Evolutionary conservation across 805 yeast genomes (phyloP), one percentile per base, ranked within the genome.

Genomic region (Candida chauliodis): DNA sequence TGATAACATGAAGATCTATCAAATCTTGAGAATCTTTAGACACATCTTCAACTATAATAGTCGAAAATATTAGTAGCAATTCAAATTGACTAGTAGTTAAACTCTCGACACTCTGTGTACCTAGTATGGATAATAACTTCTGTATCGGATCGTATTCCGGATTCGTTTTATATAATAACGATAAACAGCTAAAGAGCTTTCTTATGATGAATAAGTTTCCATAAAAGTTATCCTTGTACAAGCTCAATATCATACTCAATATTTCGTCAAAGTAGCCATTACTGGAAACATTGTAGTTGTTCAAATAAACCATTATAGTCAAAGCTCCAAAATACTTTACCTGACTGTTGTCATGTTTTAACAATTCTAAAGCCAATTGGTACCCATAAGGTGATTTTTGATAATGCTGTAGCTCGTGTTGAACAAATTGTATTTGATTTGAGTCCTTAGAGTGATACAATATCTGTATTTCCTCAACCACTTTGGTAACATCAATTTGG

Each of bases 301-400:
- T 77, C 30, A 83, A 57, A 45, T 72, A 66, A 4, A 87, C 93
- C 0, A 87, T 74, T 42, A 77, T 79, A 0, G 95, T 87, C 41
- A 84, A 69, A 0, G 95, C 95, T 0, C 95, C 96, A 51, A 87
- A 81, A 55, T 82, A 87, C 51, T 79, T 77, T 44, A 80, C 75
- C 41, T 74, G 75, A 30, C 62, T 47, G 1, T 75, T 68, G 3
- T 53, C 51, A 2, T 54, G 51, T 44, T 33, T 43, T 42, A 87
- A 60, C 15, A 87, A 63, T 27, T 58, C 47, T 24, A 72, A 67
- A 0, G 90, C 95, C 17, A 87, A 51, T 2, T 47, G 45, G 62
- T 78, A 69, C 1, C 87, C 91, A 34, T 70, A 50, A 0, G 61
- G 56, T 0, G 81, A 74, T 47, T 64, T 70, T 53, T 87, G 95